phyloP scores from a whole-genome alignment of 345 rosid genomes.

The Lenwebbia sp. region DNA sequence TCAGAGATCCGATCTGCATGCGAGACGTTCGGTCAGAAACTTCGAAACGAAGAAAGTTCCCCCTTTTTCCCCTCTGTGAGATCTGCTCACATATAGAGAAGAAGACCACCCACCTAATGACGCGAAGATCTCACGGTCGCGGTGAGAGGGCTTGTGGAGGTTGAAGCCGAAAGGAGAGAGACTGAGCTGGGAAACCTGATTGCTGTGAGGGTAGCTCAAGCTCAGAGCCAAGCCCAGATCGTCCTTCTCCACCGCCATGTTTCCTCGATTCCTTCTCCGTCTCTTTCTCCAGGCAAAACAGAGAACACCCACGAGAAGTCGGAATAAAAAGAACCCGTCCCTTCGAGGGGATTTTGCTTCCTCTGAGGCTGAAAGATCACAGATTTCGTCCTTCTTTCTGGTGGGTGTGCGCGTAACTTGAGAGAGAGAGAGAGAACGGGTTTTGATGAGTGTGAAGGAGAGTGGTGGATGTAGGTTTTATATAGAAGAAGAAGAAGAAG shows the following conservation, averaged over 20 bases:
- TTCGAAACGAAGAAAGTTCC: not conserved
- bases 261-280: not conserved
- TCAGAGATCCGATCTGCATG: constrained; percentile 73
- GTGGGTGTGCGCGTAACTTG: not conserved
- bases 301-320: not conserved
- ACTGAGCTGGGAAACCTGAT: not conserved
- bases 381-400: not conserved
- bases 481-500: not conserved
- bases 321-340: not conserved
- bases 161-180: not conserved
- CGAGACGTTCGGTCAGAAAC: not conserved
- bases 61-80: not conserved
- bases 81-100: not conserved
- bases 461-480: not conserved
- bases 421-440: not conserved
- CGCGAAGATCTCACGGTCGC: not conserved
- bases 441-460: not conserved
- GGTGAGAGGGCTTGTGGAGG: not conserved
- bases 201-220: constrained; percentile 35
- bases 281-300: not conserved
- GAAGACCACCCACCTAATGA: not conserved
- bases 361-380: not conserved
- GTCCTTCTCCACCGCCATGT: constrained; percentile 51
- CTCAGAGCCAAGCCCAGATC: constrained; percentile 81
- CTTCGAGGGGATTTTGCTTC: not conserved